Evolutionary conservation across 1,284 basidiomycete species (phyloP).

Genomic region (Ustilago crameri): DNA sequence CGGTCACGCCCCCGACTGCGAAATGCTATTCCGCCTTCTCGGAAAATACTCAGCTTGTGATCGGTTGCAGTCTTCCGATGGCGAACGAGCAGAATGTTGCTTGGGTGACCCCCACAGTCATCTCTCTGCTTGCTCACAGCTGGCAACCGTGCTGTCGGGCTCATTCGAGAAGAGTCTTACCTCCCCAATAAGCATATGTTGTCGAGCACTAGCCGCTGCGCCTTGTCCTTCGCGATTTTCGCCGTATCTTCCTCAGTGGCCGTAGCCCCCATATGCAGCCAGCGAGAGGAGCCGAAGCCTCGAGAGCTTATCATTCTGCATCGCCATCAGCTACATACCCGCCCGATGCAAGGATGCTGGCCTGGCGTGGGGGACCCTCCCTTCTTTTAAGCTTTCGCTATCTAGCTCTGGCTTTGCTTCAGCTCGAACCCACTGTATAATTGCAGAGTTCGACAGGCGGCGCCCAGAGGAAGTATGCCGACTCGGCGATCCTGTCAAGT

Average conservation of each 20-base stretch:
- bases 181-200: no score
- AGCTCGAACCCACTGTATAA: conserved; percentile 1
- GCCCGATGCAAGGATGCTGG: neutral
- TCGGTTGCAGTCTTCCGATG: conserved; percentile 18
- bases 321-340: neutral
- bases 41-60: conserved; percentile 12
- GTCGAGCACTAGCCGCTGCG: no score
- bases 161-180: no score
- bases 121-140: neutral
- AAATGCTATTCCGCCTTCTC: neutral
- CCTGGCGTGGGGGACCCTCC: conserved; percentile 6
- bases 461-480: neutral
- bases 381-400: conserved; percentile 3
- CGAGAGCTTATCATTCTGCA: conserved; percentile 36
- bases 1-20: conserved; percentile 8
- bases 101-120: neutral
- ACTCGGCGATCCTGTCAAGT: conserved; percentile 4
- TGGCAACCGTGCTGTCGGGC: neutral
- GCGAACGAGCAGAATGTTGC: neutral
- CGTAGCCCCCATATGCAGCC: conserved; percentile 8
- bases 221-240: no score
- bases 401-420: conserved; percentile 16
- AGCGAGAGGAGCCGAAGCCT: conserved; percentile 24
- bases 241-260: no score
- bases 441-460: conserved; percentile 13